Evolutionary conservation across 1,284 basidiomycete genomes (phyloP).

Genomic region (Tilletiopsis washingtonensis): DNA sequence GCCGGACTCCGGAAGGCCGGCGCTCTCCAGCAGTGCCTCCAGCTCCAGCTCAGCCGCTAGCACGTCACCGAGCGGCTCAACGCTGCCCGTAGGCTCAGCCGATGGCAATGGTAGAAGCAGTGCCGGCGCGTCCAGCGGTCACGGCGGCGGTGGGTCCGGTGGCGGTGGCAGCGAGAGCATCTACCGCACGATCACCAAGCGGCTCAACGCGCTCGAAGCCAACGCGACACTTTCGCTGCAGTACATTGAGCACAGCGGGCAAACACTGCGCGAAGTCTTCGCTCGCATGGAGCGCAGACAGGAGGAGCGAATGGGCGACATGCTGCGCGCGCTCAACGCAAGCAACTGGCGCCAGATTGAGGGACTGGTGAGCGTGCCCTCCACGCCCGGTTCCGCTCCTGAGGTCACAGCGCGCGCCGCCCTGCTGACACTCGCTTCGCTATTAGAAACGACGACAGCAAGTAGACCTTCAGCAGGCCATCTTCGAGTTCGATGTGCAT

Average conservation of each 20-base stretch:
- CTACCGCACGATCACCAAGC: slow-evolving; percentile 91
- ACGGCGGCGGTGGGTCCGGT: slow-evolving; percentile 10
- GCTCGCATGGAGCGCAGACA: slow-evolving; percentile 57
- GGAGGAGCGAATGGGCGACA: slow-evolving; percentile 55
- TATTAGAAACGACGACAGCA: slow-evolving; percentile 62
- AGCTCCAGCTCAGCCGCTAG: no score
- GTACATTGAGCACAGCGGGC: slow-evolving; percentile 85
- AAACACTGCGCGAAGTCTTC: slow-evolving; percentile 67
- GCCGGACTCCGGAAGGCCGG: no score
- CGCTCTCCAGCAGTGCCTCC: no score
- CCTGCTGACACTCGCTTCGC: no score
- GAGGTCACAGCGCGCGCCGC: no score
- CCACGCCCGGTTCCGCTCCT: no score
- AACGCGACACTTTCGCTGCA: slow-evolving; percentile 78
- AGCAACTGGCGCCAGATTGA: slow-evolving; percentile 53
- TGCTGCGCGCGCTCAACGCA: slow-evolving; percentile 53
- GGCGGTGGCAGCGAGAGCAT: slow-evolving; percentile 60
- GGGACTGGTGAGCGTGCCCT: no score
- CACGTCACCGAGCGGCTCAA: no score
- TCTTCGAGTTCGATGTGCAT: slow-evolving; percentile 65
- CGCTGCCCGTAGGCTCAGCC: neutral
- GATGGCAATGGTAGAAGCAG: neutral
- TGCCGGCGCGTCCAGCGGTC: neutral
- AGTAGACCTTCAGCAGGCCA: slow-evolving; percentile 58
- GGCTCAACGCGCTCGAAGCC: slow-evolving; percentile 72